Evolutionary conservation across 108 stramenopile genomes (phyloP), one percentile per base, ranked within the genome.

Genomic region (Seminavis robusta): DNA sequence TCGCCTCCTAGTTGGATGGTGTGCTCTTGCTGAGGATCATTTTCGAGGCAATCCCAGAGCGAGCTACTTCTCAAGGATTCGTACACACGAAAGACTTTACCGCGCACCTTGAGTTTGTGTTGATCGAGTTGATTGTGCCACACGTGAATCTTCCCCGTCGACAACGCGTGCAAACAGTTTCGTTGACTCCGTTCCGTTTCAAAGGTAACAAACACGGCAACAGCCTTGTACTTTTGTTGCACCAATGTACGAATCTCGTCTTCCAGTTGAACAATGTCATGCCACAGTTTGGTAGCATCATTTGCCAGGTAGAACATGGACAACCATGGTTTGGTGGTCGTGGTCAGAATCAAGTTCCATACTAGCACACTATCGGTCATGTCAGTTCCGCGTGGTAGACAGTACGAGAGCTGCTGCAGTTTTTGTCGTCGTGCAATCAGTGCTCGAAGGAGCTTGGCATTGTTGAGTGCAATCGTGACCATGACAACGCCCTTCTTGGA

Each of bases 381-480:
- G 25, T 74, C 42, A 16, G 47, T 37, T 13, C 29, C 41, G 19
- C 27, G n/a, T 8, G 62, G 56, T 5, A 76, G 28, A 3, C 39
- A 25, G 7, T 44, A 23, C 5, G 50, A 40, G 9, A 74, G 43
- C 25, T 24, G 21, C 44, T 54, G 70, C 25, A 69, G 56, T 44
- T 42, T 38, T n/a, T 33, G 27, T 29, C 73, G 36, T n/a, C 69
- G 56, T 31, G 45, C 19, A 1, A 74, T 33, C 3, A 81, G 30
- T 16, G 49, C 51, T 13, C 56, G 46, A 24, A 80, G 20, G 1
- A 84, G 70, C 17, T 27, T 20, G 13, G 59, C 61, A 39, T 84
- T 84, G 41, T 74, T 52, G 20, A 77, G 39, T n/a, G 76, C 73
- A n/a, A 84, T 61, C 27, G 79, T 78, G 16, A 74, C 45, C 15